Percentiles rank a stretch among this genome's conserved stretches.
phyloP scores from a whole-genome alignment of 768 basidiomycete species.

The Gyrodon lividus region DNA sequence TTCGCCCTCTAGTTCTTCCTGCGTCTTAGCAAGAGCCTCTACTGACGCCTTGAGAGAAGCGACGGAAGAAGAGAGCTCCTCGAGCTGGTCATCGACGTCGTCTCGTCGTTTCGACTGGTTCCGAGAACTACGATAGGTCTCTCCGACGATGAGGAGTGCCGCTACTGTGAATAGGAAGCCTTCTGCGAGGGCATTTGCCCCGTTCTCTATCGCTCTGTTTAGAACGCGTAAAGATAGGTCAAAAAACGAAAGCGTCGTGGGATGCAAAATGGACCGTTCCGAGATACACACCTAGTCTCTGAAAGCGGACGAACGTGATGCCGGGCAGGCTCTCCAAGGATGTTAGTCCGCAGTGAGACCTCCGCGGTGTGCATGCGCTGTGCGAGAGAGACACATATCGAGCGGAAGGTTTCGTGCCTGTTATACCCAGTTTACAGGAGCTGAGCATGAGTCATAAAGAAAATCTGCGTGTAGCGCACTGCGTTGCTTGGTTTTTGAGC shows the following conservation, averaged over 20 bases:
- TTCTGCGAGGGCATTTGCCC: constrained; percentile 81
- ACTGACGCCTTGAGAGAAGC: constrained; percentile 44
- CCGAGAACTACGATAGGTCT: constrained; percentile 72
- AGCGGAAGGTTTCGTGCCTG: constrained; percentile 73
- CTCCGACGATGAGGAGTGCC: constrained; percentile 68
- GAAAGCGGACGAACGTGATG: constrained; percentile 72
- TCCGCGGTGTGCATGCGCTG: constrained; percentile 77
- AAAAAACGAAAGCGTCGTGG: neutral
- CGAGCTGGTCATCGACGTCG: constrained; percentile 68
- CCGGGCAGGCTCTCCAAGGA: constrained; percentile 72
- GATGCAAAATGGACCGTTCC: neutral
- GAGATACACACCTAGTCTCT: constrained; percentile 56
- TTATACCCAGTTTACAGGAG: neutral
- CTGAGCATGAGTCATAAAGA: neutral
- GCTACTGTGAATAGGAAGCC: constrained; percentile 83
- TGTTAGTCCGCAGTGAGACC: constrained; percentile 65
- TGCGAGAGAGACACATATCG: constrained; percentile 68
- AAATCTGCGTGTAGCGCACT: constrained; percentile 43
- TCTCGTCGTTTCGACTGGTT: constrained; percentile 70
- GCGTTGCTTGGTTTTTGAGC: constrained; percentile 68
- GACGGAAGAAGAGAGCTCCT: constrained; percentile 50
- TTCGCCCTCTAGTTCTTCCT: constrained; percentile 38
- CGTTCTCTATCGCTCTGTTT: constrained; percentile 82
- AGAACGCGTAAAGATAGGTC: neutral
- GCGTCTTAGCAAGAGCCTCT: constrained; percentile 41